Evolutionary conservation across 805 yeast genomes (phyloP), one percentile per base, ranked within the genome.

Genomic region (Yamadazyma laniorum): DNA sequence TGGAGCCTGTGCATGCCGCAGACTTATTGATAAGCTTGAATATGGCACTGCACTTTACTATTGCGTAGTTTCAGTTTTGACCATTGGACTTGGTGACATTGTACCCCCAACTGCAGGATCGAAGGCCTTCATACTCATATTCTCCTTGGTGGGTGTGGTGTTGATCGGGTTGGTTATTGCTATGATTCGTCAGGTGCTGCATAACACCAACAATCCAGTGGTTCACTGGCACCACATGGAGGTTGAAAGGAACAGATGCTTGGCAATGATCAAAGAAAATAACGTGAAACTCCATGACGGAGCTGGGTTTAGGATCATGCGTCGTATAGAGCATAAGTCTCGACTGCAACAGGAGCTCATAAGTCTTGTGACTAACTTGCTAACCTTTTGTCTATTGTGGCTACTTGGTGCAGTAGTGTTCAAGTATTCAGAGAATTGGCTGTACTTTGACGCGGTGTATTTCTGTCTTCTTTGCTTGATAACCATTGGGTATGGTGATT

Each of bases 401-500:
- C 63, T 86, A 4, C 39, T 85, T 7, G 96, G 96, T 0, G 88
- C 89, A 0, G 43, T 79, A 23, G 74, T 78, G 0, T 85, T 88
- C 52, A 61, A 65, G 25, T 65, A 59, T 23, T 60, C 75, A 13
- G 95, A 87, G 55, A 64, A 61, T 3, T 89, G 96, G 96, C 43
- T 71, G 5, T 89, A 81, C 58, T 84, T 83, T 47, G 65, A 78
- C 37, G 71, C 79, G 2, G 67, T 85, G n/a, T 89, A 89, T 61
- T 88, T 85, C 52, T 78, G 90, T 43, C 79, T 83, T 45, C 61
- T 85, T 27, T 80, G 91, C 51, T 71, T 89, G 36, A 61, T 87
- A 5, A 85, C 96, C 0, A 83, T 89, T 39, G 96, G 96, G 1
- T 87, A 85, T 58, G 96, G 96, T 21, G 89, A 82, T 52, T 79